Conservation (phyloP, 2,329 filamentous ascomycete genomes). For the Fusarium bulbicola region DNA sequence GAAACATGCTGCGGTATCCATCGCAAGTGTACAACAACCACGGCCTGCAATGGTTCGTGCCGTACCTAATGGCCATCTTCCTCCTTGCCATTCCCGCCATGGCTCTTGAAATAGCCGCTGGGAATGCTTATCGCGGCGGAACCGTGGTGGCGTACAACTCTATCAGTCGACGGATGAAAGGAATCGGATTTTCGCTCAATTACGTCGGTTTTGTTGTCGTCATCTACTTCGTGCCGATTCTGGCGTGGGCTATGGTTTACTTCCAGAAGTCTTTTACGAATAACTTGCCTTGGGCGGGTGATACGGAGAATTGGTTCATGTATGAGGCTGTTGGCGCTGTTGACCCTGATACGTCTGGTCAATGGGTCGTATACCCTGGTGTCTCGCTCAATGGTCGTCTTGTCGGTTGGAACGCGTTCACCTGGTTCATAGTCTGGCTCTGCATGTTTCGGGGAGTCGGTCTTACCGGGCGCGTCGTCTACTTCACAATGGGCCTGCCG, state of each 20-base stretch:
- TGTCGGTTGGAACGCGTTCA: background rate
- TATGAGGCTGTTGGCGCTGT: background rate
- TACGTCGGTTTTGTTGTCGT: background rate
- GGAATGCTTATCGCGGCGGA: background rate
- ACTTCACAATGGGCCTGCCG: background rate
- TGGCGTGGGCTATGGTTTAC: background rate
- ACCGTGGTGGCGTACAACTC: background rate
- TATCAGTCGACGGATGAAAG: background rate
- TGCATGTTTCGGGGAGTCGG: background rate
- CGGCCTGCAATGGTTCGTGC: background rate
- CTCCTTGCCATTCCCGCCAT: background rate
- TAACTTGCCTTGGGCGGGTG: background rate
- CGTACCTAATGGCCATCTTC: background rate
- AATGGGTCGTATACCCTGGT: background rate
- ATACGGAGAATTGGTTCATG: background rate
- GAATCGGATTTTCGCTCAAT: background rate
- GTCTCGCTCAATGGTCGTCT: background rate
- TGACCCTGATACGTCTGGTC: background rate
- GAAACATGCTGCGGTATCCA: background rate
- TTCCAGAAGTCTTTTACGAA: background rate
- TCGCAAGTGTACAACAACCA: background rate
- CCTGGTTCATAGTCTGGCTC: background rate
- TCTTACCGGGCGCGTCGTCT: background rate
- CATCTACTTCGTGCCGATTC: background rate
- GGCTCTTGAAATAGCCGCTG: background rate